phyloP scores from a whole-genome alignment of 2,329 filamentous ascomycete species.

The Sarocladium oryzae region DNA sequence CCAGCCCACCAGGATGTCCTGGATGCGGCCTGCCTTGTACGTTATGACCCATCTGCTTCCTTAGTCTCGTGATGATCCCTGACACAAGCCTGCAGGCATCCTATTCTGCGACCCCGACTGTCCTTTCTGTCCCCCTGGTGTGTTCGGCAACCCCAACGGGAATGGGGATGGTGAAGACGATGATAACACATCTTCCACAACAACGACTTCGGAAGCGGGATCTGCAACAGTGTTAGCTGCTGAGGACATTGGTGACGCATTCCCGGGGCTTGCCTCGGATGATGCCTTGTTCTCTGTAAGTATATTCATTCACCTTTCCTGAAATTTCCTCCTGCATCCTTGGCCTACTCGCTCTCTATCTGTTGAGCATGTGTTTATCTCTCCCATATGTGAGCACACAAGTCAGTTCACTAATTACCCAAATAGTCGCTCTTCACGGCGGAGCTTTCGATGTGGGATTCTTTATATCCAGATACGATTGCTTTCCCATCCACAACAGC shows the following conservation, averaged over 20 bases:
- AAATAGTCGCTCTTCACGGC: background rate
- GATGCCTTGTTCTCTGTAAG: background rate
- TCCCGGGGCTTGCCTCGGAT: background rate
- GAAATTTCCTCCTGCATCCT: background rate
- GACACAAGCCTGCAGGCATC: background rate
- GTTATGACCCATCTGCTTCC: background rate
- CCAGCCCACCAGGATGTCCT: background rate
- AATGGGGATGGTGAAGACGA: background rate
- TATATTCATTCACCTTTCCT: background rate
- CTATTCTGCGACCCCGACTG: slow-evolving; percentile 10
- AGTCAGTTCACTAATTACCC: background rate
- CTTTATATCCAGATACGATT: background rate
- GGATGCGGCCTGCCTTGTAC: slow-evolving; percentile 2
- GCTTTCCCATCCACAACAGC: background rate
- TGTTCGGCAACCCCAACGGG: background rate
- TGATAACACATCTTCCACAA: background rate
- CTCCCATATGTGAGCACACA: no score
- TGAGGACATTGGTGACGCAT: background rate
- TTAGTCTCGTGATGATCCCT: no score
- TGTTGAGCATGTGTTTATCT: no score
- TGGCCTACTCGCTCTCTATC: background rate
- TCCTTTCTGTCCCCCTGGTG: slow-evolving; percentile 9
- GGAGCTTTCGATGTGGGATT: background rate
- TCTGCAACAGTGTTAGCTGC: background rate
- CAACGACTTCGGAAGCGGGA: background rate